Percentiles rank a stretch among this genome's conserved stretches.
phyloP scores from a whole-genome alignment of 2,329 filamentous ascomycete species.

The Fusarium pseudocircinatum region DNA sequence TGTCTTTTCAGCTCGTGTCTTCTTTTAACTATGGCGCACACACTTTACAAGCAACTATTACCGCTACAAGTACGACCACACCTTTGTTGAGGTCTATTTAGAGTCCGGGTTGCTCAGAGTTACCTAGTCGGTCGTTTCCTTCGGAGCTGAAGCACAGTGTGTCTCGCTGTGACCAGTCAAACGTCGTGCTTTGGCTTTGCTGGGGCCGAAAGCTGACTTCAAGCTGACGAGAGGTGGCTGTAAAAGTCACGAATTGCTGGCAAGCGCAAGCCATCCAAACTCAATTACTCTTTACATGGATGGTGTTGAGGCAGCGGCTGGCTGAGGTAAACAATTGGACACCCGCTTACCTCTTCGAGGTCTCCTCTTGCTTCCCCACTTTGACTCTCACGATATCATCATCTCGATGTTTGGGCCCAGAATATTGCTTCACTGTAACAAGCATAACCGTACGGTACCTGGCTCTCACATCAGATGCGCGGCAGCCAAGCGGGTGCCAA shows the following conservation, averaged over 20 bases:
- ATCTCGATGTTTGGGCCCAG: not conserved
- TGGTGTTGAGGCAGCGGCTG: conserved; percentile 12
- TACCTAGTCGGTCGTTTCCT: not conserved
- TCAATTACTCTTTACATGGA: conserved; percentile 5
- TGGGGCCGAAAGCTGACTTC: conserved; percentile 32
- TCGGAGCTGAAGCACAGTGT: conserved; percentile 24
- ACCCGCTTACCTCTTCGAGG: not conserved
- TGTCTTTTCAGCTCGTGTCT: conserved; percentile 28
- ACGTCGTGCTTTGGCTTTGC: conserved; percentile 11
- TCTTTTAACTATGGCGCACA: conserved; percentile 2
- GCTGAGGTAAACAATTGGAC: conserved; percentile 1
- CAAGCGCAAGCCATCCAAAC: conserved; percentile 16
- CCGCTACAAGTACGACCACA: conserved; percentile 33
- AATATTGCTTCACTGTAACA: not conserved
- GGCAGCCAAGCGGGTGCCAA: not conserved
- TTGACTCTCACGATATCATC: not conserved
- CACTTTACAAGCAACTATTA: conserved; percentile 4
- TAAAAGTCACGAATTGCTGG: not conserved
- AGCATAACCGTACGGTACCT: not conserved
- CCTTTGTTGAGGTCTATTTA: not conserved
- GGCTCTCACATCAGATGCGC: not conserved
- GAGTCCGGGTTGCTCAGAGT: conserved; percentile 1
- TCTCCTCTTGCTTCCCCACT: not conserved
- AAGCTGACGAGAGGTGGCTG: conserved; percentile 36
- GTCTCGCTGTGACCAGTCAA: conserved; percentile 7